These are phyloP conservation scores for Aspergillus sp. DNA, from an alignment of 2,329 filamentous ascomycete species.

Conservation along the genomic window DNA sequence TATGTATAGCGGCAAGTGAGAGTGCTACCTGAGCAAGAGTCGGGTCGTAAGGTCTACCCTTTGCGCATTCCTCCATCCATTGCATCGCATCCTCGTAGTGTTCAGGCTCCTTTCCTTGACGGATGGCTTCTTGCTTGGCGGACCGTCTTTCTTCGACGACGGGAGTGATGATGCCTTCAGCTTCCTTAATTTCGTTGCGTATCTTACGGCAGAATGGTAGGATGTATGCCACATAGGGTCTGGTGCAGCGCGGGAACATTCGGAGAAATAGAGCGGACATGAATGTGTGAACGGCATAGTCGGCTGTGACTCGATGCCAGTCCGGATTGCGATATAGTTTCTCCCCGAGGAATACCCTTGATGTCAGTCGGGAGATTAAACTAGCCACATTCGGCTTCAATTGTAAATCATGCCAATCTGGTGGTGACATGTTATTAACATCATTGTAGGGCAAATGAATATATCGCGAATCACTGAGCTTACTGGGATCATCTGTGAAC, in stretches of 20 bases:
- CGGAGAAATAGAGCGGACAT: slow-evolving; percentile 8
- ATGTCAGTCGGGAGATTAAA: slow-evolving; percentile 3
- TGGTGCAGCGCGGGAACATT: slow-evolving; percentile 9
- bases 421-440: no score
- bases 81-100: slow-evolving; percentile 24
- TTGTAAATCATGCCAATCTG: slow-evolving; percentile 8
- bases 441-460: no score
- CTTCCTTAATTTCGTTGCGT: slow-evolving; percentile 5
- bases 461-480: neutral
- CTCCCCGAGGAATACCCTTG: slow-evolving; percentile 26
- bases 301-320: slow-evolving; percentile 28
- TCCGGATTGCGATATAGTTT: slow-evolving; percentile 23
- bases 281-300: slow-evolving; percentile 26
- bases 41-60: slow-evolving; percentile 23
- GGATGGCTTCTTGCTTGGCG: neutral
- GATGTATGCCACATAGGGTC: slow-evolving; percentile 4
- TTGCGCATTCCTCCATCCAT: slow-evolving; percentile 28
- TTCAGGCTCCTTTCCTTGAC: neutral
- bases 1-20: slow-evolving; percentile 27
- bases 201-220: slow-evolving; percentile 14
- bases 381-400: neutral
- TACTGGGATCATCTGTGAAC: neutral
- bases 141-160: slow-evolving; percentile 10
- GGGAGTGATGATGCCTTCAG: slow-evolving; percentile 10
- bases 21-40: slow-evolving; percentile 21